A percentile compares a stretch with the other conserved stretches of the same genome.
Evolutionary conservation across 257 asterid species (phyloP).

Genomic region (Leonotis leonurus): DNA sequence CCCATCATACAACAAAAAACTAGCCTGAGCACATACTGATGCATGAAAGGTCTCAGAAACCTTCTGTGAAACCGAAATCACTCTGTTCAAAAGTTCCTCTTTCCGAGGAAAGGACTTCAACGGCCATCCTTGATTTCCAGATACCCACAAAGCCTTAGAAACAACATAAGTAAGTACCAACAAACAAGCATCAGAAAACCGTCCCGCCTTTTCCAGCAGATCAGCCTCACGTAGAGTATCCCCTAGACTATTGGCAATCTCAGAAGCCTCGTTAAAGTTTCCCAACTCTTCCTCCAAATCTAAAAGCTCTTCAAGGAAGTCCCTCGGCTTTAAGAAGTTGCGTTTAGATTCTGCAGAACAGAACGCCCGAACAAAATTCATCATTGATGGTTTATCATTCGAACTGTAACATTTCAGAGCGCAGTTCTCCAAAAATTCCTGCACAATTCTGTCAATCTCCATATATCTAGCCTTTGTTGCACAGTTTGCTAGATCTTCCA

Average conservation of each 20-base stretch:
- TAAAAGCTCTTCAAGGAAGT: conserved; percentile 40
- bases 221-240: conserved; percentile 32
- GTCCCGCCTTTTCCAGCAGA: conserved; percentile 26
- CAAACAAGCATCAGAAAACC: conserved; percentile 22
- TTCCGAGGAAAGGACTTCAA: conserved; percentile 32
- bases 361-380: conserved; percentile 47
- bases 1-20: conserved; percentile 26
- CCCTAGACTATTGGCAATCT: conserved; percentile 35
- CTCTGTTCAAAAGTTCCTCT: conserved; percentile 27
- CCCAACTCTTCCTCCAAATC: conserved; percentile 46
- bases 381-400: conserved; percentile 27
- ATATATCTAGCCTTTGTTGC: background rate
- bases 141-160: conserved; percentile 34
- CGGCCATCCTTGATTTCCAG: conserved; percentile 46
- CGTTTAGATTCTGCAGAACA: conserved; percentile 30
- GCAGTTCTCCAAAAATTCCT: conserved; percentile 38
- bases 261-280: conserved; percentile 49
- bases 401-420: conserved; percentile 19
- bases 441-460: conserved; percentile 28
- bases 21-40: conserved; percentile 19
- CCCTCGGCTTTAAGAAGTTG: conserved; percentile 31
- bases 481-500: conserved; percentile 7
- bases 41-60: conserved; percentile 25
- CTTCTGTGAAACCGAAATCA: conserved; percentile 21
- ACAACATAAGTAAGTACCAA: conserved; percentile 24